phyloP scores from a whole-genome alignment of 1,284 basidiomycete genomes.

The Ustilago tritici region DNA sequence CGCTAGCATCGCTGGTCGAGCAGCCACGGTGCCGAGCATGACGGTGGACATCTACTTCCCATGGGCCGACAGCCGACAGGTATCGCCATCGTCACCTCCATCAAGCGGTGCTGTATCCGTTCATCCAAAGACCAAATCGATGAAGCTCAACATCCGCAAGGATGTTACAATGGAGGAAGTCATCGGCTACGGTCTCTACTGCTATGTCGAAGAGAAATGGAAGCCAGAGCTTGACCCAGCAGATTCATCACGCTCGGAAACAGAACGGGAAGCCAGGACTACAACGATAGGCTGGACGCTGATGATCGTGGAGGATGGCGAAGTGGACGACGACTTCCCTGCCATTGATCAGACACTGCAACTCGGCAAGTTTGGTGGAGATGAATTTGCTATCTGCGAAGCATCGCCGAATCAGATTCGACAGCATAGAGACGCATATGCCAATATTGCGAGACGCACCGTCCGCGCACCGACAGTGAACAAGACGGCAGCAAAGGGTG shows the following conservation, averaged over 20 bases:
- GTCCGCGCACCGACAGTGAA: constrained; percentile 26
- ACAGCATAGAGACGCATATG: constrained; percentile 77
- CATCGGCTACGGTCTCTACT: constrained; percentile 90
- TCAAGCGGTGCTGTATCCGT: constrained; percentile 51
- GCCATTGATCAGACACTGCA: constrained; percentile 89
- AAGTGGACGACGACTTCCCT: constrained; percentile 98
- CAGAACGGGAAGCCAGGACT: constrained; percentile 75
- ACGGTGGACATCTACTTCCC: constrained; percentile 89
- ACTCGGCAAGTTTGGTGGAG: constrained; percentile 88
- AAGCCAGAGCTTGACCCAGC: constrained; percentile 77
- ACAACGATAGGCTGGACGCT: constrained; percentile 92
- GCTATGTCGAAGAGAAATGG: constrained; percentile 88
- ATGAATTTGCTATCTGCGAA: constrained; percentile 86
- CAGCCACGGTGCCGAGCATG: constrained; percentile 70
- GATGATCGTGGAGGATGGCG: constrained; percentile 94
- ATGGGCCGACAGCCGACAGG: constrained; percentile 73
- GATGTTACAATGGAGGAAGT: constrained; percentile 95
- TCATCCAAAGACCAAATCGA: constrained; percentile 64
- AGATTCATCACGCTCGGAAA: constrained; percentile 66
- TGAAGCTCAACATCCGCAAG: constrained; percentile 78
- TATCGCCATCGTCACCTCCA: constrained; percentile 28
- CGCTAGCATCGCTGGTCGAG: constrained; percentile 70
- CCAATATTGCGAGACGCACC: constrained; percentile 38
- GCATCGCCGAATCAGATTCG: constrained; percentile 80
- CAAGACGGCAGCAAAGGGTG: constrained; percentile 11